These are phyloP conservation scores for Yamadazyma laniorum DNA, from an alignment of 805 yeast species.

Conservation along the genomic window DNA sequence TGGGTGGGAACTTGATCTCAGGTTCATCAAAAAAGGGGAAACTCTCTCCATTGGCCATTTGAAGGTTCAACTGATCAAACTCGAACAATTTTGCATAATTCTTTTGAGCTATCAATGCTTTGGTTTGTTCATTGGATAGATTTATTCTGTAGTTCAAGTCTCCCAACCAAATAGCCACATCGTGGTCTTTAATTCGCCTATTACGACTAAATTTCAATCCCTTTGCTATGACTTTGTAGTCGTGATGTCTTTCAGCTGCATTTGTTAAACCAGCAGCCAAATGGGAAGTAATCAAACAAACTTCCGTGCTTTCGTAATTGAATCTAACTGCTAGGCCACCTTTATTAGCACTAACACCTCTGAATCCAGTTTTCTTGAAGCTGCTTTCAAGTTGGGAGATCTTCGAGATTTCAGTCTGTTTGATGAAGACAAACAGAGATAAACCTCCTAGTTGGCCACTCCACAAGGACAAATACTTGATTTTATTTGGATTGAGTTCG, in stretches of 20 bases:
- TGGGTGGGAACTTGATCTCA: slow-evolving; percentile 80
- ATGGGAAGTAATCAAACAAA: slow-evolving; percentile 84
- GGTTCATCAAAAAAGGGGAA: slow-evolving; percentile 82
- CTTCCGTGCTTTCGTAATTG: slow-evolving; percentile 58
- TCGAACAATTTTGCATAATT: slow-evolving; percentile 57
- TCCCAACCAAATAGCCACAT: slow-evolving; percentile 85
- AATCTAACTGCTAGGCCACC: slow-evolving; percentile 79
- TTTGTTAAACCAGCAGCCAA: slow-evolving; percentile 90
- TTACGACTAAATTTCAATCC: slow-evolving; percentile 64
- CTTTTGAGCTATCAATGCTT: slow-evolving; percentile 45
- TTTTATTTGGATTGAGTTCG: slow-evolving; percentile 30
- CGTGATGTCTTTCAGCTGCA: slow-evolving; percentile 79
- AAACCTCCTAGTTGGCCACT: slow-evolving; percentile 87
- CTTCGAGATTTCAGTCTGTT: slow-evolving; percentile 47
- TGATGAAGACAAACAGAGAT: slow-evolving; percentile 64
- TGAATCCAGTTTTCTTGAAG: slow-evolving; percentile 87
- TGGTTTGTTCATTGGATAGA: slow-evolving; percentile 67
- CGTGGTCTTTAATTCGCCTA: slow-evolving; percentile 62
- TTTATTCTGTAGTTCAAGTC: slow-evolving; percentile 87
- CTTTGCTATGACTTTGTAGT: slow-evolving; percentile 74
- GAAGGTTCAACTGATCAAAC: slow-evolving; percentile 74
- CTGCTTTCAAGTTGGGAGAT: slow-evolving; percentile 67
- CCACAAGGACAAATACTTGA: slow-evolving; percentile 57
- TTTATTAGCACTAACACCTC: slow-evolving; percentile 82
- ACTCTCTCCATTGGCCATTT: slow-evolving; percentile 69